A percentile compares a stretch with the other conserved stretches of the same genome.
Evolutionary conservation across 768 basidiomycete genomes (phyloP).

Genomic region (Mycena amicta): DNA sequence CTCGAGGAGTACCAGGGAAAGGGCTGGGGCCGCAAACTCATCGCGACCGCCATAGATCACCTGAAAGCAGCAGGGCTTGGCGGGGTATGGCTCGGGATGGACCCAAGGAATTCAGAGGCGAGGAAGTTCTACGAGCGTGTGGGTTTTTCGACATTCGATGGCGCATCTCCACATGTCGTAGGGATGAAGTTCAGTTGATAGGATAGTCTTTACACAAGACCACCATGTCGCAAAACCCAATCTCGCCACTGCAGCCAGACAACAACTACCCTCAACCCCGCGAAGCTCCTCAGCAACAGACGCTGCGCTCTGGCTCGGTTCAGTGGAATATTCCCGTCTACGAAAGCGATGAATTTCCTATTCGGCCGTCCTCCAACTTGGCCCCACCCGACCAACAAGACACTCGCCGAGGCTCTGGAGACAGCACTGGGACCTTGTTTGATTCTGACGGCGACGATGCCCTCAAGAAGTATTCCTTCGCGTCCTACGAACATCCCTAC

Average conservation of each 20-base stretch:
- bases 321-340: constrained; percentile 35
- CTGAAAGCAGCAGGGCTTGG: constrained; percentile 51
- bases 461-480: constrained; percentile 48
- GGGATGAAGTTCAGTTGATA: constrained; percentile 55
- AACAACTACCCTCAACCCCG: constrained; percentile 9
- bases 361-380: constrained; percentile 27
- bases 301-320: constrained; percentile 15
- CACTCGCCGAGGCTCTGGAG: constrained; percentile 34
- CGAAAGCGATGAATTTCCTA: constrained; percentile 30
- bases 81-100: constrained; percentile 70
- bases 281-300: constrained; percentile 18
- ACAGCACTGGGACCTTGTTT: constrained; percentile 41
- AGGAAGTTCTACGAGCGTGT: constrained; percentile 62
- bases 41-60: constrained; percentile 54
- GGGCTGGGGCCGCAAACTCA: constrained; percentile 72
- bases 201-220: background rate
- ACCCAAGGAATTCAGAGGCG: constrained; percentile 63
- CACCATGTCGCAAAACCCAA: constrained; percentile 1
- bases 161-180: constrained; percentile 50
- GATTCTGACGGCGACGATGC: constrained; percentile 27
- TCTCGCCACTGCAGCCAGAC: background rate
- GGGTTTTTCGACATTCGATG: constrained; percentile 62
- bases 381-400: constrained; percentile 15
- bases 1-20: constrained; percentile 64
- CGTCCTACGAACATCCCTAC: constrained; percentile 63